Evolutionary conservation across 345 rosid species (phyloP), one percentile per base, ranked within the genome.

Genomic region (Iberis pinnata): DNA sequence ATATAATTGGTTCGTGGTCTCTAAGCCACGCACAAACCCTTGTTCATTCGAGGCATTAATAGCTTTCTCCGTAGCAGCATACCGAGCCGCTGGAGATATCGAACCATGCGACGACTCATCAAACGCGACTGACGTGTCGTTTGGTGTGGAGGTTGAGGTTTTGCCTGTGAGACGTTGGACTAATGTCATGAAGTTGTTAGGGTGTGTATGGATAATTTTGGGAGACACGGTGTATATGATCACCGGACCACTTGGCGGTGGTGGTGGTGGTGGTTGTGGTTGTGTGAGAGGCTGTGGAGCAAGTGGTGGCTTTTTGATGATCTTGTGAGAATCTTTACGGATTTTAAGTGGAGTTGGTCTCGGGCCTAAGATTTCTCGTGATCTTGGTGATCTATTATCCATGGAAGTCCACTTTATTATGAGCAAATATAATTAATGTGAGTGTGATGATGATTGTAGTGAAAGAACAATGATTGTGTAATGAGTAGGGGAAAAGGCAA

Each of bases 81-180:
- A 80, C 58, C 92, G 75, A 3, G 86, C 95, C 0, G 95, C 95
- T 0, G 95, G 92, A 4, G 95, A 85, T 48, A 88, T 70, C 15
- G 75, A 56, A 32, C 57, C 46, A n/a, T n/a, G n/a, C n/a, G n/a
- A n/a, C n/a, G n/a, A n/a, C n/a, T n/a, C n/a, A 42, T 38, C 17
- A 3, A 58, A 42, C n/a, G 58, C 38, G 83, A 7, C 10, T 63
- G 35, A 52, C 39, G 19, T 26, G 29, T 62, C 19, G 22, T 11
- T 44, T 27, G 53, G 63, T 35, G 45, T 69, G 35, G 61, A 37
- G 7, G 78, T 58, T 1, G 88, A 69, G 8, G 78, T 35, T 1
- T 80, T 56, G 7, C 97, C 97, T 9, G 97, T 89, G 38, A 89
- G 95, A 25, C 96, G 85, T 67, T 89, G 95, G 10, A 89, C 97